Conservation (phyloP, 768 basidiomycete genomes). For the Agaricus blazei region DNA sequence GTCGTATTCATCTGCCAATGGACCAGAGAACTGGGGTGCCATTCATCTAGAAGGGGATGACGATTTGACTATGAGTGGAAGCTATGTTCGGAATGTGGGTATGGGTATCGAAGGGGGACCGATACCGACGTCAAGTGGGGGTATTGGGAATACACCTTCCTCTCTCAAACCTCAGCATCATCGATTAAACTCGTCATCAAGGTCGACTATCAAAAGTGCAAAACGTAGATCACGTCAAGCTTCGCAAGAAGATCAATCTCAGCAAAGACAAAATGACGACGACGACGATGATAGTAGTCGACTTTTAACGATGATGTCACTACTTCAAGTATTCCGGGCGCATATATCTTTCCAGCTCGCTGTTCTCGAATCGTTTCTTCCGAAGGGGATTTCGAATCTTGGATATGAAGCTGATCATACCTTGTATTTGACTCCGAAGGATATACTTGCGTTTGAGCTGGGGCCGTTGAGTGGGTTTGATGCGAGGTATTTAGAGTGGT, state of each 20-base stretch:
- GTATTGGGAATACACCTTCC: constrained; percentile 5
- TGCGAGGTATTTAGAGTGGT: constrained; percentile 74
- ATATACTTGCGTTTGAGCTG: constrained; percentile 64
- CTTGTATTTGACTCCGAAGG: constrained; percentile 50
- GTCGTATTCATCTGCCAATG: constrained; percentile 45
- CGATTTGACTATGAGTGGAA: constrained; percentile 37
- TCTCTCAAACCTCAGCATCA: neutral
- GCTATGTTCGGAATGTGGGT: constrained; percentile 53
- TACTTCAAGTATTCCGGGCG: constrained; percentile 67
- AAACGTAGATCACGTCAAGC: constrained; percentile 33
- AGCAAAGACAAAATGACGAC: neutral
- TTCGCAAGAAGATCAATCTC: constrained; percentile 18
- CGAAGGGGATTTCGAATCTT: constrained; percentile 12
- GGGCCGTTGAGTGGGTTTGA: constrained; percentile 70
- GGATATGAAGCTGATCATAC: neutral
- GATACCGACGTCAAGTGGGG: constrained; percentile 19
- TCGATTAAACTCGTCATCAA: constrained; percentile 20
- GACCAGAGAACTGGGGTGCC: constrained; percentile 49
- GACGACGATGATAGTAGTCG: constrained; percentile 22
- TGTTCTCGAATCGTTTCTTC: constrained; percentile 32
- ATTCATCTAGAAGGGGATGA: constrained; percentile 65
- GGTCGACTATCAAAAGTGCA: constrained; percentile 35
- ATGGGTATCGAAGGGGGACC: constrained; percentile 72
- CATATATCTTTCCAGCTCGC: constrained; percentile 57
- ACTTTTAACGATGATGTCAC: constrained; percentile 43